Conservation (phyloP, 768 basidiomycete species). For the Auricularia cornea region DNA sequence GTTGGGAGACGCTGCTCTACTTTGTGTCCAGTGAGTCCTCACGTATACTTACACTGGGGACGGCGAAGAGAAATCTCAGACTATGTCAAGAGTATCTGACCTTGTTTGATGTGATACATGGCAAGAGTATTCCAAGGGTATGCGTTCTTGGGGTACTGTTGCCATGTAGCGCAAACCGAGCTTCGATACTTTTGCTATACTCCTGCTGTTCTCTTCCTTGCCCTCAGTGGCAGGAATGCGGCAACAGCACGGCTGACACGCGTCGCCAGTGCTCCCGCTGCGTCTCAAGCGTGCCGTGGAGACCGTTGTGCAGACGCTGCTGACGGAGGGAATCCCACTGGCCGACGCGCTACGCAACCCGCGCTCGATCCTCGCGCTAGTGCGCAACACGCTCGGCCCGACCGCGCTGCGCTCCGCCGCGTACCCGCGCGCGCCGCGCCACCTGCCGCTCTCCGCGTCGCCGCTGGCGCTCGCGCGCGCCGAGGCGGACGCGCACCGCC, state of each 20-base stretch:
- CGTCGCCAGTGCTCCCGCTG: conserved; percentile 14
- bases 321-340: conserved; percentile 37
- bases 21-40: conserved; percentile 65
- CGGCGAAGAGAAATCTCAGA: too few species aligned
- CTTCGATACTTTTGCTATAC: too few species aligned
- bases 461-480: conserved; percentile 58
- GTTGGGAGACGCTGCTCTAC: conserved; percentile 47
- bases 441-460: conserved; percentile 28
- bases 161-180: too few species aligned
- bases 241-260: not conserved
- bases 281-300: conserved; percentile 4
- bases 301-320: conserved; percentile 34
- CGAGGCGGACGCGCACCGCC: conserved; percentile 57
- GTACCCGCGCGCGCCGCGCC: conserved; percentile 46
- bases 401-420: conserved; percentile 44
- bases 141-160: too few species aligned
- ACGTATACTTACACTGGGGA: not conserved
- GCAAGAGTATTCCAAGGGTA: too few species aligned
- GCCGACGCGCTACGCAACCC: conserved; percentile 39
- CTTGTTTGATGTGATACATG: too few species aligned
- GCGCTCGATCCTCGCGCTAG: conserved; percentile 39
- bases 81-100: too few species aligned
- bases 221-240: too few species aligned
- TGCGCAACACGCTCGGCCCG: conserved; percentile 40
- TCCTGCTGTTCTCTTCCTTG: too few species aligned